Conservation (phyloP, 2,329 filamentous ascomycete species). For the Aureobasidium melanogenum region DNA sequence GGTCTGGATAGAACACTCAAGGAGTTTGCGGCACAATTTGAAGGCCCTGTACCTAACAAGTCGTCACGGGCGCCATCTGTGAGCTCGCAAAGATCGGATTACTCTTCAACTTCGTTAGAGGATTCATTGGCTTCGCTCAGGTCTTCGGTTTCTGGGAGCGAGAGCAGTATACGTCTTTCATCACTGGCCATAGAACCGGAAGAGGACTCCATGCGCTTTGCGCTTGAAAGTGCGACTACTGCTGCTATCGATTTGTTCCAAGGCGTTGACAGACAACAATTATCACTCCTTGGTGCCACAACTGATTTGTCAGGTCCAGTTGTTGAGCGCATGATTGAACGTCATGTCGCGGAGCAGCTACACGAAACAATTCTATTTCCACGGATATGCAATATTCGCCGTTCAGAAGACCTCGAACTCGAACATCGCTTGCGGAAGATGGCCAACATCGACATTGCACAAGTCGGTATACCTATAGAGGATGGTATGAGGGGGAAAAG, state of each 20-base stretch:
- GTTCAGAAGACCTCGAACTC: conserved; percentile 75
- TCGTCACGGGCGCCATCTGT: conserved; percentile 27
- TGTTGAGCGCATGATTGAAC: conserved; percentile 89
- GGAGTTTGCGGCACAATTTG: conserved; percentile 78
- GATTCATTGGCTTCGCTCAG: conserved; percentile 26
- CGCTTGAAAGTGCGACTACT: conserved; percentile 85
- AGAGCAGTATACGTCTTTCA: conserved; percentile 34
- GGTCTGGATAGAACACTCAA: conserved; percentile 83
- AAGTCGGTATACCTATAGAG: conserved; percentile 81
- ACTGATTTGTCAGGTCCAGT: conserved; percentile 88
- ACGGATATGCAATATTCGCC: conserved; percentile 65
- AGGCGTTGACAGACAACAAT: conserved; percentile 86
- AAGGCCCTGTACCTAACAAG: conserved; percentile 62
- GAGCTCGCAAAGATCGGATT: conserved; percentile 26
- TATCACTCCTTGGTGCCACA: conserved; percentile 82
- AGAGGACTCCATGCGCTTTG: conserved; percentile 80
- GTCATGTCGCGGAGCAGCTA: conserved; percentile 87
- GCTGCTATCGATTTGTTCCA: conserved; percentile 94
- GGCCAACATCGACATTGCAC: conserved; percentile 87
- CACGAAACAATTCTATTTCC: conserved; percentile 80
- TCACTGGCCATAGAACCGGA: conserved; percentile 73
- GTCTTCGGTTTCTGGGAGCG: conserved; percentile 27
- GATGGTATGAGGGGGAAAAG: conserved; percentile 70
- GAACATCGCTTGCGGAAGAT: conserved; percentile 88
- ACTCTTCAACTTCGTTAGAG: conserved; percentile 21